phyloP scores from a whole-genome alignment of 176 grass and related monocot species.

The Avena atlantica region DNA sequence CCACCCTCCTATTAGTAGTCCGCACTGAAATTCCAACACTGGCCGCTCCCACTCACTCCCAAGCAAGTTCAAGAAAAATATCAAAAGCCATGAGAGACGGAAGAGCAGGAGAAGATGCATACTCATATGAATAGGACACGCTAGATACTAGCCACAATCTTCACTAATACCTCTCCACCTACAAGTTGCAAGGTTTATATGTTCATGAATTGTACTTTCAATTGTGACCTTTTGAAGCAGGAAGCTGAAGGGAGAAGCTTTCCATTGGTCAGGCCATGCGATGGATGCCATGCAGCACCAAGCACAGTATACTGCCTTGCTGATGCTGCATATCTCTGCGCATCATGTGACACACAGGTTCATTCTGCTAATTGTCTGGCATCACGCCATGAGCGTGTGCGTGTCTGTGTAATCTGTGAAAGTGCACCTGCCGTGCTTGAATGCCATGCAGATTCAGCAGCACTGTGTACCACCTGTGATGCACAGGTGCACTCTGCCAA shows the following conservation, averaged over 20 bases:
- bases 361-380: constrained; percentile 67
- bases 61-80: neutral
- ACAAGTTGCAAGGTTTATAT: constrained; percentile 8
- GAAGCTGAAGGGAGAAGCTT: constrained; percentile 34
- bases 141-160: constrained; percentile 5
- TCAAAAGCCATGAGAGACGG: constrained; percentile 20
- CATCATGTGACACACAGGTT: constrained; percentile 65
- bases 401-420: constrained; percentile 70
- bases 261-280: constrained; percentile 55
- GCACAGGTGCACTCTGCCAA: constrained; percentile 75
- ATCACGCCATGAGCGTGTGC: constrained; percentile 71
- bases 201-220: constrained; percentile 53
- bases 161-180: constrained; percentile 1
- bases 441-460: constrained; percentile 60
- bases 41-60: neutral
- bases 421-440: constrained; percentile 46
- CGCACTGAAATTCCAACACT: constrained; percentile 11
- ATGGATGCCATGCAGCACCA: constrained; percentile 56
- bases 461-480: constrained; percentile 69
- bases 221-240: constrained; percentile 30
- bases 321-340: constrained; percentile 74
- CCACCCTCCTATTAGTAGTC: constrained; percentile 30
- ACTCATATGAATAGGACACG: neutral
- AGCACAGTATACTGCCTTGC: constrained; percentile 78
- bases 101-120: constrained; percentile 31